Evolutionary conservation across 1,284 basidiomycete genomes (phyloP).

Genomic region (Phlebopus sp.): DNA sequence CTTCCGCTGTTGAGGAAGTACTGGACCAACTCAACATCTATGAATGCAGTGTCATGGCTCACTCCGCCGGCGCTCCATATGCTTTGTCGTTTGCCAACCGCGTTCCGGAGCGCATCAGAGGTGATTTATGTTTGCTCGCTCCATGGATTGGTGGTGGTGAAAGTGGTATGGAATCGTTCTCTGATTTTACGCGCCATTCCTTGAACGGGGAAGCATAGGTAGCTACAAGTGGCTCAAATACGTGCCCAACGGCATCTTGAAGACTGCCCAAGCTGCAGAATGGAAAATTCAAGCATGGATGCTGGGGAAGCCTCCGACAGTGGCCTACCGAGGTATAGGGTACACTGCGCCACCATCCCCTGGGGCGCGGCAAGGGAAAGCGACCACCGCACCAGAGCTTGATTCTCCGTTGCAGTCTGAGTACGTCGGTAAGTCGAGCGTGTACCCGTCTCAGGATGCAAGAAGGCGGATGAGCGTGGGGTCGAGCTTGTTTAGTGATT

Average conservation of each 20-base stretch:
- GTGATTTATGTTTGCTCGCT: conserved; percentile 86
- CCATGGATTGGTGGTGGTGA: conserved; percentile 96
- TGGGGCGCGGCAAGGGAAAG: conserved; percentile 24
- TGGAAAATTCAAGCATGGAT: conserved; percentile 97
- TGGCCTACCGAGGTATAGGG: conserved; percentile 78
- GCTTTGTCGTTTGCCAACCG: conserved; percentile 84
- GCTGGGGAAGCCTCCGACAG: conserved; percentile 88
- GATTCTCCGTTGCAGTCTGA: conserved; percentile 30
- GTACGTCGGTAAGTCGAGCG: conserved; percentile 29
- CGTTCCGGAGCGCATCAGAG: conserved; percentile 71
- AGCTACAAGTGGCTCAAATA: conserved; percentile 97
- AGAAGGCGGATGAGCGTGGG: conserved; percentile 56
- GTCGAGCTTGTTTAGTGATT: conserved; percentile 73
- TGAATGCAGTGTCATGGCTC: conserved; percentile 89
- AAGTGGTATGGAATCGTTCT: conserved; percentile 55
- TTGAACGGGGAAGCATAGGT: conserved; percentile 38
- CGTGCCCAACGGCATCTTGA: conserved; percentile 89
- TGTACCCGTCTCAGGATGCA: conserved; percentile 39
- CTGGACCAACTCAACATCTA: conserved; percentile 77
- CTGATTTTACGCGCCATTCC: background rate
- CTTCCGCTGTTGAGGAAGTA: conserved; percentile 85
- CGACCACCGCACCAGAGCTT: conserved; percentile 20
- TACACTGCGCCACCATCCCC: conserved; percentile 49
- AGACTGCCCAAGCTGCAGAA: conserved; percentile 94
- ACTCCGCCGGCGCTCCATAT: conserved; percentile 96